Evolutionary conservation across 495 filamentous ascomycete species (phyloP).

Genomic region (Talaromyces thailandensis): DNA sequence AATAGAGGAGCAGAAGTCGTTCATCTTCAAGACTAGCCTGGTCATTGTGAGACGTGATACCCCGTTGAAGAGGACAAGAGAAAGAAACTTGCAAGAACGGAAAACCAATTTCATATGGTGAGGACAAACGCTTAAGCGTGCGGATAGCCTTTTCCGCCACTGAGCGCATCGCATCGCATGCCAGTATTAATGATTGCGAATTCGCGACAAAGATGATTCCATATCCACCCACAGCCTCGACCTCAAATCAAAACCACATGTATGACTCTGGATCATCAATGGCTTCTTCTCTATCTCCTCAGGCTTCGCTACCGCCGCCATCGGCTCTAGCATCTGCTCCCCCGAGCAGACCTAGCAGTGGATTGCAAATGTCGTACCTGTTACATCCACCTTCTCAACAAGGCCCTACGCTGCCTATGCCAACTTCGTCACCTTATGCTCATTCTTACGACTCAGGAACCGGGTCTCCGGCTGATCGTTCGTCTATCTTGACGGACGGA

Average conservation of each 20-base stretch:
- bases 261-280: constrained; percentile 15
- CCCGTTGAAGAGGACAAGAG: background rate
- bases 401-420: constrained; percentile 15
- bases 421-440: constrained; percentile 24
- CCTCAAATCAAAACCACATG: background rate
- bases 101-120: background rate
- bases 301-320: constrained; percentile 17
- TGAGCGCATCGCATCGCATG: background rate
- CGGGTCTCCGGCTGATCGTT: constrained; percentile 30
- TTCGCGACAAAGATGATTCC: constrained; percentile 6
- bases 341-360: constrained; percentile 34
- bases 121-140: background rate
- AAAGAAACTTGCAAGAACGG: background rate
- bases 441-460: constrained; percentile 37
- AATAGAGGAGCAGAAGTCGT: background rate
- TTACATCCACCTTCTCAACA: constrained; percentile 29
- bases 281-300: constrained; percentile 25
- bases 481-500: constrained; percentile 23
- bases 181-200: background rate
- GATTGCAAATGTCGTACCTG: constrained; percentile 36
- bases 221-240: background rate
- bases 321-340: constrained; percentile 31
- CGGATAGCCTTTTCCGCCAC: background rate
- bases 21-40: background rate
- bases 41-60: background rate